These are phyloP conservation scores for Trichoderma orchidacearum DNA, from an alignment of 495 filamentous ascomycete genomes.

Conservation along the genomic window DNA sequence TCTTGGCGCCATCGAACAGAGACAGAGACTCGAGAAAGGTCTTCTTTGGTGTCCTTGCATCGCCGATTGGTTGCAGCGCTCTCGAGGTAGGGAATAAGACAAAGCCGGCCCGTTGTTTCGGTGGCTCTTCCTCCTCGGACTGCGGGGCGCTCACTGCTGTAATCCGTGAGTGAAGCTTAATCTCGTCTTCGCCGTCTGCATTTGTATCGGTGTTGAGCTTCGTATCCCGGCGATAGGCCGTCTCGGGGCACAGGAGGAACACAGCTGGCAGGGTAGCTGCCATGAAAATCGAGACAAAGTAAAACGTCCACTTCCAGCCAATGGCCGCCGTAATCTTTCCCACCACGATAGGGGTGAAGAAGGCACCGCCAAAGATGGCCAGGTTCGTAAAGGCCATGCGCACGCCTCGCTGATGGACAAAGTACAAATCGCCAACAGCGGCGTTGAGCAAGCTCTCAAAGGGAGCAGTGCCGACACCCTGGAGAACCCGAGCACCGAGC, in stretches of 20 bases:
- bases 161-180: neutral
- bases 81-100: neutral
- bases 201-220: slow-evolving; percentile 49
- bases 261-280: slow-evolving; percentile 48
- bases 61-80: neutral
- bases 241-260: slow-evolving; percentile 76
- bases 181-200: slow-evolving; percentile 3
- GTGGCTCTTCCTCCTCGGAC: neutral
- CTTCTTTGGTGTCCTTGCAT: slow-evolving; percentile 21
- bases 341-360: slow-evolving; percentile 79
- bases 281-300: slow-evolving; percentile 59
- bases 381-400: slow-evolving; percentile 87
- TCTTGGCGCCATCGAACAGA: slow-evolving; percentile 72
- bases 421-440: slow-evolving; percentile 64
- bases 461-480: slow-evolving; percentile 62
- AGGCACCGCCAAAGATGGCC: slow-evolving; percentile 79
- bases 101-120: neutral
- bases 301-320: slow-evolving; percentile 70
- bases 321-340: slow-evolving; percentile 70
- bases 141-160: neutral
- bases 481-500: slow-evolving; percentile 61
- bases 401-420: slow-evolving; percentile 69
- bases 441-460: slow-evolving; percentile 70
- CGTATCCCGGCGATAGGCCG: slow-evolving; percentile 54
- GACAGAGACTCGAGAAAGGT: slow-evolving; percentile 42